Percentiles rank a stretch among this genome's conserved stretches.
phyloP scores from a whole-genome alignment of 306 rosid species.

The Cucumis melo region DNA sequence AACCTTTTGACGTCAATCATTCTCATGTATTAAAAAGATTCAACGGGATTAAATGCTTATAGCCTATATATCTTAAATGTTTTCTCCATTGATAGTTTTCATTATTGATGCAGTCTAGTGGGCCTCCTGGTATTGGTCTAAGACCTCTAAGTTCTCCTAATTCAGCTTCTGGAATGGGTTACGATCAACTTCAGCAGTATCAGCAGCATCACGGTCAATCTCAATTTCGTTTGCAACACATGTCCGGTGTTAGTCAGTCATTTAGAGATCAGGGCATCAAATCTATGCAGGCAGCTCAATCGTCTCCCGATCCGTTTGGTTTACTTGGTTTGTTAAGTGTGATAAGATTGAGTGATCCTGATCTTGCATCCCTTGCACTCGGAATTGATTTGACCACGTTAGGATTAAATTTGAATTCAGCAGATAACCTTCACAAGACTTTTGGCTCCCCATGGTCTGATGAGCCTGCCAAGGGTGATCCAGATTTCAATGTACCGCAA shows the following conservation, averaged over 20 bases:
- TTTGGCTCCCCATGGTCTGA: constrained; percentile 99
- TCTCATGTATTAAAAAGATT: background rate
- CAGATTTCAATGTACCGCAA: constrained; percentile 74
- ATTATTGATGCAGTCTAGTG: constrained; percentile 42
- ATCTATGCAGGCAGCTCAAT: constrained; percentile 48
- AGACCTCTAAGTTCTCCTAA: constrained; percentile 74
- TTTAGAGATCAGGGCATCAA: constrained; percentile 79
- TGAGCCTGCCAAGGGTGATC: constrained; percentile 90
- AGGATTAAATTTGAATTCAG: constrained; percentile 84
- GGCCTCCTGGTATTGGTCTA: constrained; percentile 93
- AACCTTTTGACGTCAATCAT: background rate
- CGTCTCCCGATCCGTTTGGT: constrained; percentile 75
- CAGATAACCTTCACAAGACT: constrained; percentile 90
- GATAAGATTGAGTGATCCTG: constrained; percentile 86
- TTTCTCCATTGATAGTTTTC: background rate
- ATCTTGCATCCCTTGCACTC: constrained; percentile 83
- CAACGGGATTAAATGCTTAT: background rate
- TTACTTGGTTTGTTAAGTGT: constrained; percentile 89
- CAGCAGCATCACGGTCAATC: constrained; percentile 80
- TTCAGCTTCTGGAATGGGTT: constrained; percentile 77
- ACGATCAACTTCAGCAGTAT: constrained; percentile 84
- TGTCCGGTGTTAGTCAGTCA: constrained; percentile 62
- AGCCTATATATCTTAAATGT: background rate
- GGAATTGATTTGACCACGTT: constrained; percentile 92
- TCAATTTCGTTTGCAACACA: constrained; percentile 79